Base-by-base conservation (phyloP, 768 basidiomycete species). In the Boletus vinaceobasis region DNA sequence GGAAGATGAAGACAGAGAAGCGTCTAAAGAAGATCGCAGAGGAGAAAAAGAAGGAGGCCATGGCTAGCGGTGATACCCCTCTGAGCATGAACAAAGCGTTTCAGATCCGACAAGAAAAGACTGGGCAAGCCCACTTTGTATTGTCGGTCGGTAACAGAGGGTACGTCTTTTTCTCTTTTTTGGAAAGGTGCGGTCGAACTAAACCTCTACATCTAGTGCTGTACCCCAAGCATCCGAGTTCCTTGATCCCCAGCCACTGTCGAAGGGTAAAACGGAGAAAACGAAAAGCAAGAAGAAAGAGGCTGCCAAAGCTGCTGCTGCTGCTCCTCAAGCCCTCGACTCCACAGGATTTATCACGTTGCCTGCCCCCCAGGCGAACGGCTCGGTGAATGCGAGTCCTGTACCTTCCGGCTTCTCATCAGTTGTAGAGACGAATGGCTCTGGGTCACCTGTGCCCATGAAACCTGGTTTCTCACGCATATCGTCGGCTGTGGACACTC, bases 1-100 rank as follows among this genome's bases (percentile, higher is more conserved):
- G 97, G 11, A 90, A 88, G 76, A 91, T 90, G 84, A 98, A 98
- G 81, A 94, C 88, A 23, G 96, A 98, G 78, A 98, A 98, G 71
- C 81, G 93, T 57, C 66, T 98, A 60, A 94, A 95, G 82, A 94
- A 90, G 77, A 98, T 98, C 60, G 90, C 87, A n/a, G 95, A 98
- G 64, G 97, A 99, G 77, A 84, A 88, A 71, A 98, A 97, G 78
- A 82, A 93, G 68, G 84, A 84, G 55, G 89, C 93, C 10, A 98
- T 98, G 94, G 85, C 81, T 17, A 93, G 93, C 62, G 92, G 93
- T 1, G 97, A 99, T 74, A 98, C 96, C 2, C 94, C 96, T 3
- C 75, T 94, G 50, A 95, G 92, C 66, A 97, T 98, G 90, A 94
- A 87, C 61, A 84, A 79, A 57, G 95, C 94, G 13, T 99, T 99